phyloP scores from a whole-genome alignment of 202 grass and related monocot genomes.

The Dendrocalamus latiflorus region DNA sequence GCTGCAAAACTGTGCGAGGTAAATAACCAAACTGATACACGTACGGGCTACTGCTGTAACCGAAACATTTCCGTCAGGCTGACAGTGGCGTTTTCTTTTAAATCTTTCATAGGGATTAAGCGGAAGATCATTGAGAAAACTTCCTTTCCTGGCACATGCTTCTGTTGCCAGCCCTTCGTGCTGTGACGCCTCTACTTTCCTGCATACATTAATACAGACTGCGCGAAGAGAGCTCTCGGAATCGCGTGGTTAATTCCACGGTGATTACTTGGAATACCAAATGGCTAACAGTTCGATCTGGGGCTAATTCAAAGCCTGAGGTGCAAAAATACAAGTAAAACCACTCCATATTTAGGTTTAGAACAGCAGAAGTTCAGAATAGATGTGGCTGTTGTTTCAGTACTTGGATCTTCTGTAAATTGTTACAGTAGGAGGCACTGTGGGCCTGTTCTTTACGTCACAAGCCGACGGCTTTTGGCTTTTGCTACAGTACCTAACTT shows the following conservation, averaged over 20 bases:
- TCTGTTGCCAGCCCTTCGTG: conserved; percentile 43
- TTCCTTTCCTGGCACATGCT: conserved; percentile 93
- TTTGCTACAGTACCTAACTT: no score
- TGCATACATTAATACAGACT: conserved; percentile 63
- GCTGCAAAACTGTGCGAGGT: conserved; percentile 80
- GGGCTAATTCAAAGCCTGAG: conserved; percentile 11
- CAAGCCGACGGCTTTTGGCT: no score
- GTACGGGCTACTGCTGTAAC: neutral
- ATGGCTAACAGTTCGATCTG: neutral
- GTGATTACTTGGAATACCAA: conserved; percentile 5
- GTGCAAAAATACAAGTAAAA: neutral
- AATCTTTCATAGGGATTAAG: conserved; percentile 63
- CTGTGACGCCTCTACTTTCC: conserved; percentile 55
- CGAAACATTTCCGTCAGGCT: neutral
- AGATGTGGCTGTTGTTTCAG: neutral
- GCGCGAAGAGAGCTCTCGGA: conserved; percentile 71
- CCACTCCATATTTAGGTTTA: neutral
- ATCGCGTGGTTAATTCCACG: conserved; percentile 37
- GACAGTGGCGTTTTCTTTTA: neutral
- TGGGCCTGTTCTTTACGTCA: no score
- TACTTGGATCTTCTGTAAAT: conserved; percentile 14
- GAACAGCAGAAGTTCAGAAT: conserved; percentile 5
- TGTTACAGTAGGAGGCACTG: neutral
- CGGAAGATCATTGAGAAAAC: conserved; percentile 82
- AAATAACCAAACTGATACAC: neutral